Percentiles rank a stretch among this genome's conserved stretches.
Evolutionary conservation across 2,329 filamentous ascomycete genomes (phyloP).

Genomic region (Penicillium sclerotiorum): DNA sequence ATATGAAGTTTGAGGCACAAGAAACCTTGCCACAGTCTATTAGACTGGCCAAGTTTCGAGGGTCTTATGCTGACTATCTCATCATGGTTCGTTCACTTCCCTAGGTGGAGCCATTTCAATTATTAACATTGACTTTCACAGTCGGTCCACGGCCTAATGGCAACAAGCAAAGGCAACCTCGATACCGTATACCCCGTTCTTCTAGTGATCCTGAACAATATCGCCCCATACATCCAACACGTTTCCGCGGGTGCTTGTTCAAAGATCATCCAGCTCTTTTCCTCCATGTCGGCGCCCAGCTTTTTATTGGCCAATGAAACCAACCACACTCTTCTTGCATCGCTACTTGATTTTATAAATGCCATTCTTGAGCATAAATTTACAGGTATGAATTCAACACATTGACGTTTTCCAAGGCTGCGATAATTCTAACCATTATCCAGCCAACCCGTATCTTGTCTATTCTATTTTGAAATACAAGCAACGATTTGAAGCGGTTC

Average conservation of each 20-base stretch:
- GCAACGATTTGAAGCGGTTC: conserved; percentile 80
- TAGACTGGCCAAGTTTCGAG: conserved; percentile 79
- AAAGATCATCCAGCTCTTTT: conserved; percentile 84
- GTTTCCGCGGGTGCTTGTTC: conserved; percentile 74
- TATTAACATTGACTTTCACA: conserved; percentile 42
- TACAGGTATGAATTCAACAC: conserved; percentile 58
- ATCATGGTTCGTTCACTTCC: conserved; percentile 64
- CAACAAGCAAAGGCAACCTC: conserved; percentile 84
- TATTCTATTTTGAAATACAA: conserved; percentile 77
- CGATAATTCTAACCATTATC: conserved; percentile 23
- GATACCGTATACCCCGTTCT: conserved; percentile 91
- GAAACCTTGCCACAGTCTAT: conserved; percentile 83
- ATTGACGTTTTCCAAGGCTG: neutral
- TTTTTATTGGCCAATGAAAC: conserved; percentile 91
- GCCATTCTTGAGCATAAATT: conserved; percentile 89
- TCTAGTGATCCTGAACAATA: conserved; percentile 89
- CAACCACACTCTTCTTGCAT: conserved; percentile 79
- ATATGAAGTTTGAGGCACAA: conserved; percentile 84
- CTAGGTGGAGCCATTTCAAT: neutral
- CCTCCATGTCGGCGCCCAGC: conserved; percentile 88
- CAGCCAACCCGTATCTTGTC: conserved; percentile 79
- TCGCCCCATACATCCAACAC: conserved; percentile 79
- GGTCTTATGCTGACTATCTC: conserved; percentile 90
- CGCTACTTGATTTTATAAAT: conserved; percentile 85
- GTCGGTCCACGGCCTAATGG: conserved; percentile 91